A percentile compares a stretch with the other conserved stretches of the same genome.
These are phyloP conservation scores for Macadamia tetraphylla DNA, from an alignment of 164 flowering plant genomes.

Conservation along the genomic window DNA sequence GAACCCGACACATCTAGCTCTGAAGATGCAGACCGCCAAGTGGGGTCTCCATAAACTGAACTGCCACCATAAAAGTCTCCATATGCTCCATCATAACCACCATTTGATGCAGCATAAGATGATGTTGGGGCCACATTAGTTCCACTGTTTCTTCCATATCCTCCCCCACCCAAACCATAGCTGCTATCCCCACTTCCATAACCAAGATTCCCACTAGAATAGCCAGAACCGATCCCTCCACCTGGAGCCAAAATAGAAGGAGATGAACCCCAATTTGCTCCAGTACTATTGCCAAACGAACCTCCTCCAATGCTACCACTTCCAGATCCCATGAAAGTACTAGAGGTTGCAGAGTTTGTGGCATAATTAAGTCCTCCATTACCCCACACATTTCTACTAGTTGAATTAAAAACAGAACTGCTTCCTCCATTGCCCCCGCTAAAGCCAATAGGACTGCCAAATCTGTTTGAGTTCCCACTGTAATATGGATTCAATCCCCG, in stretches of 20 bases:
- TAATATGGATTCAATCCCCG: constrained; percentile 45
- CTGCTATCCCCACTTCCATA: constrained; percentile 49
- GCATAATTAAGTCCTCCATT: constrained; percentile 57
- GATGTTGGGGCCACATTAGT: constrained; percentile 29
- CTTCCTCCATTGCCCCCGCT: constrained; percentile 58
- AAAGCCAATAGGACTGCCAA: constrained; percentile 46
- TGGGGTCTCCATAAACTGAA: constrained; percentile 59
- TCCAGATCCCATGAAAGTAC: constrained; percentile 47
- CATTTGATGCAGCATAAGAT: constrained; percentile 44
- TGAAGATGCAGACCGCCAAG: constrained; percentile 59
- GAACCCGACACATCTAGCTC: constrained; percentile 50
- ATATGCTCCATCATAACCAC: constrained; percentile 47
- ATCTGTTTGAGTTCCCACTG: constrained; percentile 45
- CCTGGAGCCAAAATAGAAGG: constrained; percentile 38
- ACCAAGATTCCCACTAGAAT: constrained; percentile 36
- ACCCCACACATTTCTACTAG: constrained; percentile 65
- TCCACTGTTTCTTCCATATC: constrained; percentile 53
- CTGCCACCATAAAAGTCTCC: constrained; percentile 43
- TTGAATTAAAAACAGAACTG: constrained; percentile 54
- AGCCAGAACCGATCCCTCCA: constrained; percentile 40
- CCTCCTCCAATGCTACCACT: constrained; percentile 42
- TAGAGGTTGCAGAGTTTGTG: constrained; percentile 41
- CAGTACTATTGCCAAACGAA: constrained; percentile 29
- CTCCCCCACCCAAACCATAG: constrained; percentile 47
- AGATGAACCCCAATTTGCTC: constrained; percentile 54